Evolutionary conservation across 805 yeast species (phyloP), one percentile per base, ranked within the genome.

Genomic region (Maudiozyma turicensis): DNA sequence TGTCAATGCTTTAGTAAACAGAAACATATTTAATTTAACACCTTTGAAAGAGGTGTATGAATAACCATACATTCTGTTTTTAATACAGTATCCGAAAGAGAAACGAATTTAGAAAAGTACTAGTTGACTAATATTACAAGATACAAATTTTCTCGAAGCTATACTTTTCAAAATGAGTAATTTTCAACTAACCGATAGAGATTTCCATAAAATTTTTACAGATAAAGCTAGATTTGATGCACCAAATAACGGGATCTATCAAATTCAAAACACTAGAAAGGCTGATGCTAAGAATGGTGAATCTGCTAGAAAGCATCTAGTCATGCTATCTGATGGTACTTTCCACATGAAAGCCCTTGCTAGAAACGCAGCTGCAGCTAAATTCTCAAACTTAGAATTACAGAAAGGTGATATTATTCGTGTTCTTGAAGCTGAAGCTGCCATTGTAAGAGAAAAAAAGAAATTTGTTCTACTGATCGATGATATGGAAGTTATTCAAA

Each of bases 251-350:
- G 68, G 67, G 42, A 56, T 62, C 31, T 65, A 60, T 43, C 69
- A 65, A 48, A 58, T 64, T 45, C 57, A 52, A 45, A 60, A 64
- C 48, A 60, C 64, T 26, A 58, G 64, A 43, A 65, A 65, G 50
- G 48, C 60, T n/a, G 69, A 64, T 44, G 50, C 59, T 15, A 60
- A 59, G 32, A 45, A 49, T 15, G 42, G 29, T 3, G 42, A 39
- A 9, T 26, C 28, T 39, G 56, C 49, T 35, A 59, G 64, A 44
- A 65, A 65, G 51, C 61, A 59, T 49, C 52, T 66, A 26, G 58
- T 66, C 47, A 69, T 78, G 69, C 58, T 79, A 20, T 73, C 75
- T 39, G 84, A 79, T 61, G 82, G 83, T 32, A 61, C 65, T 29
- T 75, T 66, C 56, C 66, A 71, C 31, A 70, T 75, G 46, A 78